Evolutionary conservation across 2,329 filamentous ascomycete genomes (phyloP).

Genomic region (Fusarium citri): DNA sequence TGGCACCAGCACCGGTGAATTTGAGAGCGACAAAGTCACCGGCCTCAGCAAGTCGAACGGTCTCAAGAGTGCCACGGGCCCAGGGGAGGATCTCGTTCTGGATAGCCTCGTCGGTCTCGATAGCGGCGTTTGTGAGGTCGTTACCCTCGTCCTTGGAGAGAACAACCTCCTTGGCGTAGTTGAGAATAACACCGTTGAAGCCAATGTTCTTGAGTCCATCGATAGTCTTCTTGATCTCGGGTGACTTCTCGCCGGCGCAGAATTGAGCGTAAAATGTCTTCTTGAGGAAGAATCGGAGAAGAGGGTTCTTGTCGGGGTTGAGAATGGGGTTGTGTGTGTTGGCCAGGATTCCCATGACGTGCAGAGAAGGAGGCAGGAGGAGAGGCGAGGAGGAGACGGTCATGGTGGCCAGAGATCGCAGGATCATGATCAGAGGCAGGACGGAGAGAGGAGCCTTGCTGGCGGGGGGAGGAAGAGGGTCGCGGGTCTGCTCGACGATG

Average conservation of each 20-base stretch:
- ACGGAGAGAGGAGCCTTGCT: slow-evolving; percentile 68
- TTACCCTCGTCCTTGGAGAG: slow-evolving; percentile 66
- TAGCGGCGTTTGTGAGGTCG: slow-evolving; percentile 58
- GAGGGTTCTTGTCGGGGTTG: slow-evolving; percentile 79
- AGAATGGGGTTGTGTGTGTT: slow-evolving; percentile 74
- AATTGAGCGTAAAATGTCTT: slow-evolving; percentile 92
- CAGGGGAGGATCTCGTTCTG: slow-evolving; percentile 75
- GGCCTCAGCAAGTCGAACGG: slow-evolving; percentile 72
- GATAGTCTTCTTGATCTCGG: slow-evolving; percentile 76
- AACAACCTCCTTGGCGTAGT: slow-evolving; percentile 86
- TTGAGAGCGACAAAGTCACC: slow-evolving; percentile 76
- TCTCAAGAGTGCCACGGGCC: slow-evolving; percentile 79
- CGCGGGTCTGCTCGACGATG: slow-evolving; percentile 48
- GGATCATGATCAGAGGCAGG: slow-evolving; percentile 72
- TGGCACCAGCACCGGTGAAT: slow-evolving; percentile 84
- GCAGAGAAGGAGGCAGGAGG: slow-evolving; percentile 77
- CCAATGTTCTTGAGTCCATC: slow-evolving; percentile 76
- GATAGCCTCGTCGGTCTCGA: slow-evolving; percentile 62
- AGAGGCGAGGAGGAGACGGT: slow-evolving; percentile 76
- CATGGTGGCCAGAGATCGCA: slow-evolving; percentile 77
- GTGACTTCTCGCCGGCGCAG: slow-evolving; percentile 81
- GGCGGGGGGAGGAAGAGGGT: slow-evolving; percentile 46
- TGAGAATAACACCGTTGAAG: slow-evolving; percentile 84
- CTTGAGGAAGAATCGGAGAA: slow-evolving; percentile 78
- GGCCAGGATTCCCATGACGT: slow-evolving; percentile 75